Conservation (phyloP, 495 filamentous ascomycete species). For the Penicillium antarcticum region DNA sequence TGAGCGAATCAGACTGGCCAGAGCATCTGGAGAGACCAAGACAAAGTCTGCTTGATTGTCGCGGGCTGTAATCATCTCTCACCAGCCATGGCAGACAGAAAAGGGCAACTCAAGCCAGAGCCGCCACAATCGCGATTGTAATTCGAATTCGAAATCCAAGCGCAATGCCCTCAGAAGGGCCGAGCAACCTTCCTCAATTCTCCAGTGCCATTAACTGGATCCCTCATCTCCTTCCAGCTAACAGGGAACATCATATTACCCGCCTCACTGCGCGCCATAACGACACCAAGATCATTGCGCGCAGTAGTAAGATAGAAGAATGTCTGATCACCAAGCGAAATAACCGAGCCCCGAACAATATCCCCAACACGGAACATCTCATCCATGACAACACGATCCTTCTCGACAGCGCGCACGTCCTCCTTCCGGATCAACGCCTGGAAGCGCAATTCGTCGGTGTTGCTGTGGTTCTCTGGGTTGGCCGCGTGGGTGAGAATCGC, state of each 20-base stretch:
- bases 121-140: background rate
- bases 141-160: background rate
- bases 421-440: constrained; percentile 63
- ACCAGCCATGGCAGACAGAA: background rate
- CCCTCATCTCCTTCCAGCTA: constrained; percentile 91
- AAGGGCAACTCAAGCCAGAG: background rate
- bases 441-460: constrained; percentile 48
- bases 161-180: constrained; percentile 62
- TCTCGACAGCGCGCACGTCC: constrained; percentile 92
- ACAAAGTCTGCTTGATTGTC: background rate
- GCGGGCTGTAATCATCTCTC: background rate
- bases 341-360: constrained; percentile 85
- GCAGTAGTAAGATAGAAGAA: constrained; percentile 92
- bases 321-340: constrained; percentile 86
- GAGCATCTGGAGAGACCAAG: background rate
- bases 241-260: constrained; percentile 89
- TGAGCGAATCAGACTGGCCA: background rate
- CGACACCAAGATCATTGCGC: constrained; percentile 85
- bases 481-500: constrained; percentile 41
- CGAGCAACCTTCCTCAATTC: constrained; percentile 92
- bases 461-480: constrained; percentile 45
- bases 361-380: constrained; percentile 93
- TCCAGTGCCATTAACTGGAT: constrained; percentile 70
- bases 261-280: constrained; percentile 86
- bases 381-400: constrained; percentile 85